A percentile compares a stretch with the other conserved stretches of the same genome.
These are phyloP conservation scores for Diversispora epigaea DNA, from an alignment of 192 early-diverging fungal species.

Conservation along the genomic window DNA sequence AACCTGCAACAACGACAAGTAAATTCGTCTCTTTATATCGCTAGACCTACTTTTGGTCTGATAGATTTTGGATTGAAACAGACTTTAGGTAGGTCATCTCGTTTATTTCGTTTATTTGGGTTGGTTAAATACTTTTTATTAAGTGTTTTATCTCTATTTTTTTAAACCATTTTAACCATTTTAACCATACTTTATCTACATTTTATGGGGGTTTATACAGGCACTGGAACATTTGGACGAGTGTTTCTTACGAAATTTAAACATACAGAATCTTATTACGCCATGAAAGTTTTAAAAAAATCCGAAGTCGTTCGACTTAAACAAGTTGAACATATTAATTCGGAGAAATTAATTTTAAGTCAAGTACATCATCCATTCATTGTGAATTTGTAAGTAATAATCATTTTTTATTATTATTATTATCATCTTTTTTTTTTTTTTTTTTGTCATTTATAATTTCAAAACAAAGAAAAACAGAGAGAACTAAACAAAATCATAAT, in stretches of 20 bases:
- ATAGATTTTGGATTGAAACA: too few relatives aligned
- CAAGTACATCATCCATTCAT: slow-evolving; percentile 77
- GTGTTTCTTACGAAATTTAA: slow-evolving; percentile 86
- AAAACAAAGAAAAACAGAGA: too few relatives aligned
- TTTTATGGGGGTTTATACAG: slow-evolving; percentile 46
- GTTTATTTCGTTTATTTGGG: too few relatives aligned
- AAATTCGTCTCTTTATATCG: too few relatives aligned
- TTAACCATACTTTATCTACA: too few relatives aligned
- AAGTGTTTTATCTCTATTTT: too few relatives aligned
- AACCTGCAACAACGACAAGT: too few relatives aligned
- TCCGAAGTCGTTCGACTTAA: slow-evolving; percentile 78
- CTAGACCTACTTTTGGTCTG: too few relatives aligned
- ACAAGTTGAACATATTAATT: slow-evolving; percentile 86
- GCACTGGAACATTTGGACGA: slow-evolving; percentile 95
- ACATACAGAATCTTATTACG: slow-evolving; percentile 68
- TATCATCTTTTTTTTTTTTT: not conserved
- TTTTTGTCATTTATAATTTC: too few relatives aligned
- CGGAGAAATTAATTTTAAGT: slow-evolving; percentile 77
- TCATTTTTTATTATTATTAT: slow-evolving; percentile 7
- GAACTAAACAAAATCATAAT: not conserved
- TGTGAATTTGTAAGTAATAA: slow-evolving; percentile 65
- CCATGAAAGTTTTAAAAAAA: slow-evolving; percentile 87
- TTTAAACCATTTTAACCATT: too few relatives aligned
- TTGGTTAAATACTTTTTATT: too few relatives aligned
- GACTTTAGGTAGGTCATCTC: too few relatives aligned